Evolutionary conservation across 257 asterid genomes (phyloP), one percentile per base, ranked within the genome.

Genomic region (Lavandula angustifolia): DNA sequence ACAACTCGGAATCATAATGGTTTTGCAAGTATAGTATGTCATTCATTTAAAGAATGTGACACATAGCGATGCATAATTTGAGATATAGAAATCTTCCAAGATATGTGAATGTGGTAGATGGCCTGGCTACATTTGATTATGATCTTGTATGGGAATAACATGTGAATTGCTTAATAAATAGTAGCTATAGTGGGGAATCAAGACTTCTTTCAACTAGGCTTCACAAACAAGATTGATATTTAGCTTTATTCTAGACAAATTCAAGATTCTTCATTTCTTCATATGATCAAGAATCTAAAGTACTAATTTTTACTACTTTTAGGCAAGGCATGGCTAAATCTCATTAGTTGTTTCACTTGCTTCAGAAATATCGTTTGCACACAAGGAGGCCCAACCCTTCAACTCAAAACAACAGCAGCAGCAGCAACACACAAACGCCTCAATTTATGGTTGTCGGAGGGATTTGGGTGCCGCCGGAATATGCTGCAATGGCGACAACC

Each of bases 401-500:
- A 2, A 73, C 70, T 8, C 85, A 80, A 74, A 77, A 66, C 79
- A 80, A 58, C 57, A 62, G 55, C 69, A 70, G 11, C 61, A 72
- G 37, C 38, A 64, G 31, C 69, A 62, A 66, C 49, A 48, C 74
- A 43, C 85, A 74, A 44, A 18, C 76, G 6, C 84, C 94, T 11
- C 94, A 79, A 16, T 85, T 87, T 69, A 86, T 87, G 56, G 95
- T 87, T 73, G 95, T 85, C 27, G 69, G 95, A 32, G 89, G 92
- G 48, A 79, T 85, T 56, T 85, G 92, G 95, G 81, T 85, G 66
- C 87, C 84, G 6, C 85, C 82, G 60, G 83, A 82, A 29, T 82
- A 85, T 5, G 73, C 88, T 4, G 9, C 80, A 4, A 66, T 71
- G 78, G 68, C 74, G 0, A 64, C 75, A 4, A 67, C 84, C 22